phyloP scores from a whole-genome alignment of 148 eudicot species.

The Chenopodium formosanum region DNA sequence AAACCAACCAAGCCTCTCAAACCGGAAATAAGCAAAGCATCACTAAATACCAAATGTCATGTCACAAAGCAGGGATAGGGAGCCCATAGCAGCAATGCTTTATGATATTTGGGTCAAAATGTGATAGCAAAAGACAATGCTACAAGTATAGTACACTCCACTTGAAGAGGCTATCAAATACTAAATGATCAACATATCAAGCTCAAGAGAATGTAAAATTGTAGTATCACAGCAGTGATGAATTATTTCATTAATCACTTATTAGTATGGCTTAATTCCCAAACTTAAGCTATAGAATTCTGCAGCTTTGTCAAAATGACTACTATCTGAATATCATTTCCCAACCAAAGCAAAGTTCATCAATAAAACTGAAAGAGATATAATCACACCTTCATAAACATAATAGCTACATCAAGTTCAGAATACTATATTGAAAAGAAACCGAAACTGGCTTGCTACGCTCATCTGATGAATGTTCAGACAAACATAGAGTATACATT shows the following conservation, averaged over 20 bases:
- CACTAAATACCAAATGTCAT: background rate
- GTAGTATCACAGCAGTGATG: background rate
- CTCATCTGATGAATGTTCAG: background rate
- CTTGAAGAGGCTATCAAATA: background rate
- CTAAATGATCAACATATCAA: background rate
- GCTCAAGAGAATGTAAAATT: background rate
- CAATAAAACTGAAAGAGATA: background rate
- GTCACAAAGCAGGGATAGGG: background rate
- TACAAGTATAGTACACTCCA: background rate
- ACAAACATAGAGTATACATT: background rate
- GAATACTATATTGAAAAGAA: background rate
- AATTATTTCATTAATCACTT: too few relatives aligned
- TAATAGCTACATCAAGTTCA: background rate
- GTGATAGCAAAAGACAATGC: background rate
- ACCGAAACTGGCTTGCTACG: background rate
- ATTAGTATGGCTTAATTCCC: background rate
- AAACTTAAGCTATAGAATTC: background rate
- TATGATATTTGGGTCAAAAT: background rate
- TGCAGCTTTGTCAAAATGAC: background rate
- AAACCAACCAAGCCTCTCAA: background rate
- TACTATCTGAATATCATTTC: background rate
- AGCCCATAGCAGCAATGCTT: background rate
- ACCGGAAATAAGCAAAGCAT: slow-evolving; percentile 9
- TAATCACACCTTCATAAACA: too few relatives aligned
- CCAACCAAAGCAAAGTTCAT: background rate